These are phyloP conservation scores for Nemophila menziesii DNA, from an alignment of 257 asterid genomes.

Conservation along the genomic window DNA sequence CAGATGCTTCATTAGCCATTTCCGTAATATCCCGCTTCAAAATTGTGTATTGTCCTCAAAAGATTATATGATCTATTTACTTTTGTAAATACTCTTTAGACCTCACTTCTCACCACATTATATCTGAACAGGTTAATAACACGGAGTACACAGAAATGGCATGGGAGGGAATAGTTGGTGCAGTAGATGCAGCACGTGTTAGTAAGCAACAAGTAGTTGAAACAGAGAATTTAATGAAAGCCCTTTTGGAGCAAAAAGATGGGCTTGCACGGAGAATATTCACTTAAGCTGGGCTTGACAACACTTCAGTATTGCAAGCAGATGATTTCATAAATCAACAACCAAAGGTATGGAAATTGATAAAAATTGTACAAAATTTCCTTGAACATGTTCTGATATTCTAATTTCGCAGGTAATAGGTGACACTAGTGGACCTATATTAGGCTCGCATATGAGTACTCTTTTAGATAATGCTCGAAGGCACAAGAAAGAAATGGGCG, in stretches of 20 bases:
- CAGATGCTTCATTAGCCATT: no score
- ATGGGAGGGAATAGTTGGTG: constrained; percentile 85
- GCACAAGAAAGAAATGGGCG: constrained; percentile 70
- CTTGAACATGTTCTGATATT: no score
- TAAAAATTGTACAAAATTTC: no score
- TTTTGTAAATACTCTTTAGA: no score
- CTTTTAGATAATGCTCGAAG: constrained; percentile 83
- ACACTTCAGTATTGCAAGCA: constrained; percentile 73
- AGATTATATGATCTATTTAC: no score
- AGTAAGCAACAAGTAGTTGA: constrained; percentile 97
- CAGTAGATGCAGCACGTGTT: constrained; percentile 89
- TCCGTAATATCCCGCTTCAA: no score
- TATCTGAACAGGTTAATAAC: no score
- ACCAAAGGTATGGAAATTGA: constrained; percentile 99
- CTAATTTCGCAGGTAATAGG: no score
- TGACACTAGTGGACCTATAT: constrained; percentile 78
- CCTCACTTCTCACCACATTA: no score
- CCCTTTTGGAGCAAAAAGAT: constrained; percentile 92
- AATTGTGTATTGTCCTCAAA: no score
- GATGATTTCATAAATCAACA: constrained; percentile 81
- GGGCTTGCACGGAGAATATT: constrained; percentile 96
- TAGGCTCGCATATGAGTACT: constrained; percentile 80
- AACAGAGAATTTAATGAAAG: constrained; percentile 98
- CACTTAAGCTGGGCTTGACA: constrained; percentile 74
- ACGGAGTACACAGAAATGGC: constrained; percentile 99